Conservation (phyloP, 768 basidiomycete species). For the Strobilomyces confusus region DNA sequence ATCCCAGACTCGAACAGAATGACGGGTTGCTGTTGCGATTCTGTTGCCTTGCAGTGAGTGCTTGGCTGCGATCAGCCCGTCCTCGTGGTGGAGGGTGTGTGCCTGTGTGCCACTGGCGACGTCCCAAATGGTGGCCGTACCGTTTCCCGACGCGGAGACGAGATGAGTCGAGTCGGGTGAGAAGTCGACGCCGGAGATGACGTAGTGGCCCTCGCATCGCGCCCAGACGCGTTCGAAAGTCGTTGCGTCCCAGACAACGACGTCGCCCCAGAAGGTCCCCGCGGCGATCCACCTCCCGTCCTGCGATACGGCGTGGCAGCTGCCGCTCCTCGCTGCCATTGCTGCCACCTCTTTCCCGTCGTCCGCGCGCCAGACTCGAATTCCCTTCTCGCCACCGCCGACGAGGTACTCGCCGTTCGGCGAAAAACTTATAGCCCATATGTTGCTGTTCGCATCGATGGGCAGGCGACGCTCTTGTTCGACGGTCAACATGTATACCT, state of each 20-base stretch:
- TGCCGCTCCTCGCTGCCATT: background rate
- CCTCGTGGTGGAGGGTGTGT: background rate
- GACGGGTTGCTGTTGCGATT: background rate
- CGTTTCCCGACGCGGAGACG: background rate
- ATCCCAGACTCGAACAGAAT: background rate
- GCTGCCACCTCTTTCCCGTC: background rate
- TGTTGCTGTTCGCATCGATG: background rate
- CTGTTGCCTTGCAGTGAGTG: background rate
- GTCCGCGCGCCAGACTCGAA: background rate
- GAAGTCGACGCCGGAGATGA: background rate
- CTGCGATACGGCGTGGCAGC: conserved; percentile 1
- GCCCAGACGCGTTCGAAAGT: background rate
- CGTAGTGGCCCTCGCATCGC: too few species aligned
- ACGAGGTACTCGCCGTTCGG: background rate
- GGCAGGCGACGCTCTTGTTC: background rate
- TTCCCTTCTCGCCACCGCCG: background rate
- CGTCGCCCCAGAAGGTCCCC: background rate
- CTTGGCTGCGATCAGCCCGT: background rate
- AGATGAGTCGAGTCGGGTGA: background rate
- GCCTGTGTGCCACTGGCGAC: background rate
- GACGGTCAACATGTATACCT: background rate
- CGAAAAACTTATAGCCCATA: background rate
- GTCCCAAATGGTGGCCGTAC: background rate
- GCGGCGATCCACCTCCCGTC: background rate
- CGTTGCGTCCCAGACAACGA: background rate